Base-by-base conservation (phyloP, 2,329 filamentous ascomycete genomes). In the Rutstroemia sp. region DNA sequence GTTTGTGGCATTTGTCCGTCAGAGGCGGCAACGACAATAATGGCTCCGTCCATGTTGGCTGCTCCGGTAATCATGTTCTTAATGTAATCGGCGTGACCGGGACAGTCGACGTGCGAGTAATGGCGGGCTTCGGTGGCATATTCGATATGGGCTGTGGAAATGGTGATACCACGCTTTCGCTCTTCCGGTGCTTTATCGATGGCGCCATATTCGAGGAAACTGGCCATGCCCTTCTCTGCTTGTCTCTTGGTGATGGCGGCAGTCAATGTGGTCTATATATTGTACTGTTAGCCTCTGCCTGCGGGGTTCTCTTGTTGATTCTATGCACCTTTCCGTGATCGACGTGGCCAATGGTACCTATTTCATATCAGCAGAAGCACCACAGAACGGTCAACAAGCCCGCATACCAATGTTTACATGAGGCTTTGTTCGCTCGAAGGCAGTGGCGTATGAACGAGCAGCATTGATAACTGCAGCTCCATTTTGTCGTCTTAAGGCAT, bases 41-140 rank as follows among this genome's bases (percentile, higher is more conserved):
- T 92, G 69, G 94, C 92, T 69, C 94, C 94, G 69, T 99, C 94
- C 94, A 99, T 99, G 81, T 91, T 95, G 69, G 95, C 92, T 62
- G 94, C 92, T 85, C 94, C 94, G 65, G 94, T 99, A 75, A 99
- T 99, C 94, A 99, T 99, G 87, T 99, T 99, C 85, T 99, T 99
- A 81, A 99, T 97, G 82, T 99, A 99, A 90, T 99, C 94, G 76
- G 94, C 94, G 87, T 99, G 94, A 77, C 94, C 94, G 58, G 94
- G 94, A 77, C 94, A 99, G 83, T 99, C 94, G 79, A 99, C 94
- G 83, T 99, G 94, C 69, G 94, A 94, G 78, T 99, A 99, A 80
- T 99, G 94, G 71, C 94, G 87, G 72, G 80, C 81, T 0, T 96
- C 89, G 73, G 94, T 99, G 67, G 89, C 78, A 81, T 97, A 99